Evolutionary conservation across 2,329 filamentous ascomycete genomes (phyloP).

Genomic region (Hypoxylon sp.): DNA sequence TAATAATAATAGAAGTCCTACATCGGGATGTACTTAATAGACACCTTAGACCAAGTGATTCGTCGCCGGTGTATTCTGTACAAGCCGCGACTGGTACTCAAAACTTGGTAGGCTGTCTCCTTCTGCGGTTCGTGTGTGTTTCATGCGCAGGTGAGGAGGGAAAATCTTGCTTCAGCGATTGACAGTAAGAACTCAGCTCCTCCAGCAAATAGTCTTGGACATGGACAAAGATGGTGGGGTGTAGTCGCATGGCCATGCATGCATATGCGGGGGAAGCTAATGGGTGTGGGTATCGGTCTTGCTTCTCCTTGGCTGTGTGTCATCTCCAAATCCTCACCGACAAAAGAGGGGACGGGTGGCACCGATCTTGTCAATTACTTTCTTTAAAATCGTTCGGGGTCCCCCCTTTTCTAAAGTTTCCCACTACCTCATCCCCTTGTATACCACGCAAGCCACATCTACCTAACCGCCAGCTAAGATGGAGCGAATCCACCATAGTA

Average conservation of each 20-base stretch:
- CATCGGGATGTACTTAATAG: background rate
- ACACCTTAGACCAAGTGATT: constrained; percentile 15
- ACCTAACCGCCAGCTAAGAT: constrained; percentile 36
- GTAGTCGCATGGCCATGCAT: background rate
- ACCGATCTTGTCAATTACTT: constrained; percentile 5
- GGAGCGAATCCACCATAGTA: constrained; percentile 50
- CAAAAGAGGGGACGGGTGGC: constrained; percentile 13
- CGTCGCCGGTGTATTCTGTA: constrained; percentile 10
- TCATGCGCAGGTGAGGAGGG: constrained; percentile 33
- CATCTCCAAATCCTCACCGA: constrained; percentile 1
- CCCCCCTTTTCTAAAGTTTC: background rate
- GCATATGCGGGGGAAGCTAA: constrained; percentile 3
- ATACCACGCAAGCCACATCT: constrained; percentile 9
- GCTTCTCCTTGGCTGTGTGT: background rate
- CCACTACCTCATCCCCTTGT: background rate
- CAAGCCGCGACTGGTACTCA: background rate
- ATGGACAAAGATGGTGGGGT: background rate
- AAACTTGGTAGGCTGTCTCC: constrained; percentile 22
- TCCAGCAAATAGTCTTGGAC: background rate
- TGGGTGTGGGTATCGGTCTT: background rate
- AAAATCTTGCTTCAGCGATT: constrained; percentile 34
- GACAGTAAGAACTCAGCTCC: constrained; percentile 14
- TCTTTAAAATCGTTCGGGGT: constrained; percentile 23
- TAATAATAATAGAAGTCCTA: constrained; percentile 2
- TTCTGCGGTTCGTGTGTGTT: constrained; percentile 16